Base-by-base conservation (phyloP, 1,139 yeast genomes). In the Yarrowia galli region DNA sequence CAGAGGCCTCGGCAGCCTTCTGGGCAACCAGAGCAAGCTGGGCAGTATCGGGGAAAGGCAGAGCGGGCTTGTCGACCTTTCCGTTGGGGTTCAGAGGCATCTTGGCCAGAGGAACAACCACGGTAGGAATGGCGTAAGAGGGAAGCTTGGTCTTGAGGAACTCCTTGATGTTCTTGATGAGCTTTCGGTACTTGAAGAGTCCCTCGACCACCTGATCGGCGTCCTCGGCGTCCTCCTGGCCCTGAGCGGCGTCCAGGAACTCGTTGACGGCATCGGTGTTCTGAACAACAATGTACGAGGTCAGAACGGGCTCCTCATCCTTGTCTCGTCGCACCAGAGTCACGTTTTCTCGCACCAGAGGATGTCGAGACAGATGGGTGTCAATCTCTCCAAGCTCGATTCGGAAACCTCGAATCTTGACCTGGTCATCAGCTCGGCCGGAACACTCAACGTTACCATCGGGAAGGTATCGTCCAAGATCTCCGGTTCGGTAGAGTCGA, bases 351-450 rank as follows among this genome's bases (percentile, higher is more conserved):
- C 98, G 87, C 67, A 95, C 96, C 72, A 87, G 81, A 3, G 95
- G 89, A 80, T 92, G 97, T 78, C 92, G 97, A 16, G 98, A 92
- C 71, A 96, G 85, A 76, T 95, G 97, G 23, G 99, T 96, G 77
- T 96, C 98, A 75, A 96, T 96, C 80, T 96, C 99, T 71, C 99
- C 99, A 69, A 96, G 83, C 80, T 96, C 99, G 72, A 96, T 96
- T 81, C 99, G 87, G 85, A 96, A 96, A 2, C 99, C 99, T 81
- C 99, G 88, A 72, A 96, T 95, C 79, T 96, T 96, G 71, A 96
- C 98, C 79, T 96, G 99, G 77, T 95, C 98, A 80, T 96, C 99
- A 38, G 99, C 99, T 78, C 99, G 87, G 69, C 99, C 99, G 78
- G 97, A 89, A 79, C 98, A 95, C 81, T 95, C 99, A 72, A 96